Conservation (phyloP, 768 basidiomycete species). For the Collybiopsis confluens region DNA sequence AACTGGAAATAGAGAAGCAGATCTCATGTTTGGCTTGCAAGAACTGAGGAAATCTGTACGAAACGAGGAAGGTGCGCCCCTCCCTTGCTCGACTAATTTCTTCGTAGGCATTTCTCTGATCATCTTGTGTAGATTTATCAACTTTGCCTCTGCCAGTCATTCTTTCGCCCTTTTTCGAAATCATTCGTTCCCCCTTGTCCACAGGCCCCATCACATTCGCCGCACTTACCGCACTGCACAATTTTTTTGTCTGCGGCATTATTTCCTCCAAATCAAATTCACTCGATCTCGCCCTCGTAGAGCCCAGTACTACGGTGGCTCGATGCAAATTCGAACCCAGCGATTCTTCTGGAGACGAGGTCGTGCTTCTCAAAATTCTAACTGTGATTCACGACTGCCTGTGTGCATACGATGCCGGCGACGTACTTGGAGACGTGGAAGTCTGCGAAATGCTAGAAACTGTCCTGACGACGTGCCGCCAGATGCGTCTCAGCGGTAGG, state of each 20-base stretch:
- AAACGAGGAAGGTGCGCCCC: conserved; percentile 56
- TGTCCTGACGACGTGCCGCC: conserved; percentile 93
- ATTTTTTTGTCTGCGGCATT: conserved; percentile 77
- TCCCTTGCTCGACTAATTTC: conserved; percentile 8
- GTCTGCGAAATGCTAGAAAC: conserved; percentile 99
- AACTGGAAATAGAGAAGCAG: conserved; percentile 65
- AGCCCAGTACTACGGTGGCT: conserved; percentile 85
- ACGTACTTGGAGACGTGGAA: conserved; percentile 83
- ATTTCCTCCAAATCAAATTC: conserved; percentile 53
- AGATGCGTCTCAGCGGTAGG: conserved; percentile 93
- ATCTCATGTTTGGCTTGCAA: conserved; percentile 88
- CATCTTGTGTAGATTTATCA: conserved; percentile 47
- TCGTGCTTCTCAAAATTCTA: conserved; percentile 89
- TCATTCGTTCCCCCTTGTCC: conserved; percentile 90
- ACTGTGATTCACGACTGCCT: conserved; percentile 83
- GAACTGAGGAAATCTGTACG: conserved; percentile 74
- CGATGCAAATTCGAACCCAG: conserved; percentile 98
- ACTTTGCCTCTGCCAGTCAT: conserved; percentile 56
- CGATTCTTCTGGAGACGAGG: conserved; percentile 96
- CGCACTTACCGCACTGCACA: conserved; percentile 83
- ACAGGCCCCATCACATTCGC: conserved; percentile 98
- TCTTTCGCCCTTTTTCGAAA: conserved; percentile 85
- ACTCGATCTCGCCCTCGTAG: conserved; percentile 66
- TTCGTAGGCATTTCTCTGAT: conserved; percentile 6
- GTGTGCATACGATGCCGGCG: conserved; percentile 58